These are phyloP conservation scores for Metschnikowia rubicola DNA, from an alignment of 805 yeast species.

Conservation along the genomic window DNA sequence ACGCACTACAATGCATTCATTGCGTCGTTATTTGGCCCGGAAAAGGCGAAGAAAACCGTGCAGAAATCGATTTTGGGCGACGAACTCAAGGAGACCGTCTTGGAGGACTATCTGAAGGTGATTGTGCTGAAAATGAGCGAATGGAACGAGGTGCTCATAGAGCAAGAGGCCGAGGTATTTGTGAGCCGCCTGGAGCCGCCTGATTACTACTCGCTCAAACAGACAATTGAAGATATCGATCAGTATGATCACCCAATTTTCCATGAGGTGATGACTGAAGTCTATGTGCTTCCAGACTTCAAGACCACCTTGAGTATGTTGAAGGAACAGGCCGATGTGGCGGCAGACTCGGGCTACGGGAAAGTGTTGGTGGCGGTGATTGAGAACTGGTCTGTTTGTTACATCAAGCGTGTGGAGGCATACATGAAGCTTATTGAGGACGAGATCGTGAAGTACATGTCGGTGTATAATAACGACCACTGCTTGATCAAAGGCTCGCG, in stretches of 20 bases:
- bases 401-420: conserved; percentile 56
- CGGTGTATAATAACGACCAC: conserved; percentile 38
- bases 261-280: conserved; percentile 41
- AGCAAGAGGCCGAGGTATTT: conserved; percentile 66
- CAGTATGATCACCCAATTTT: conserved; percentile 30
- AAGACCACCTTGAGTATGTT: conserved; percentile 77
- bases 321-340: conserved; percentile 85
- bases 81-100: conserved; percentile 64
- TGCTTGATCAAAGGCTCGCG: conserved; percentile 43
- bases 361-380: conserved; percentile 76
- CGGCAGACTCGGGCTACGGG: conserved; percentile 80
- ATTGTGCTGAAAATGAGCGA: conserved; percentile 72
- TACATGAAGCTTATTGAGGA: conserved; percentile 57
- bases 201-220: conserved; percentile 58
- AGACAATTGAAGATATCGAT: conserved; percentile 39
- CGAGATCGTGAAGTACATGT: conserved; percentile 39
- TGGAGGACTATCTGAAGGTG: conserved; percentile 74
- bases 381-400: conserved; percentile 60
- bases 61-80: conserved; percentile 62
- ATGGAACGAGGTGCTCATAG: conserved; percentile 72
- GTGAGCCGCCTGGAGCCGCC: conserved; percentile 68
- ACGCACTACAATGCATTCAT: conserved; percentile 51
- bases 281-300: conserved; percentile 68
- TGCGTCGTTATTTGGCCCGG: conserved; percentile 23
- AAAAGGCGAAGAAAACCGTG: conserved; percentile 38